phyloP scores from a whole-genome alignment of 1,284 basidiomycete species.

The Irpex sp. region DNA sequence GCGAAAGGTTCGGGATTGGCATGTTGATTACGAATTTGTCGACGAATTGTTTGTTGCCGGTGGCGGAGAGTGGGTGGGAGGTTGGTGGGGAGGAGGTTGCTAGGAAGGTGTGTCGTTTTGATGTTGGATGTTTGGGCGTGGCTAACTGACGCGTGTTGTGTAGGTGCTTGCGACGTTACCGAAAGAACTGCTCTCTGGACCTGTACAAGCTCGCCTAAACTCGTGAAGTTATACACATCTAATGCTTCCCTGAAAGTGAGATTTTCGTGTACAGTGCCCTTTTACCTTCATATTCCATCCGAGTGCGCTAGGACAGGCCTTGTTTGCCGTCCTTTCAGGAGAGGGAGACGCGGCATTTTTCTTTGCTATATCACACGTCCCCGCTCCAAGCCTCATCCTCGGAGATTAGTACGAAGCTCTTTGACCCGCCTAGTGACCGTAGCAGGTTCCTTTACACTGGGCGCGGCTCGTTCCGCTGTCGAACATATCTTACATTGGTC shows the following conservation, averaged over 20 bases:
- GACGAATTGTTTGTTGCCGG: constrained; percentile 57
- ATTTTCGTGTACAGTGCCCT: background rate
- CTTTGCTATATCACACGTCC: constrained; percentile 18
- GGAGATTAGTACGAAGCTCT: constrained; percentile 21
- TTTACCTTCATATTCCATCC: background rate
- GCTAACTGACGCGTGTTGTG: background rate
- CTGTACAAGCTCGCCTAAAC: background rate
- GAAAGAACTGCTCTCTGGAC: constrained; percentile 8
- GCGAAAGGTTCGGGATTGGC: constrained; percentile 57
- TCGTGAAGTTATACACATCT: background rate
- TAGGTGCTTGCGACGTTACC: background rate
- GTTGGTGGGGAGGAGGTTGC: constrained; percentile 77
- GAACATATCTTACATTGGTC: constrained; percentile 15
- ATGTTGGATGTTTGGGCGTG: background rate
- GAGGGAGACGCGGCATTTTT: constrained; percentile 13
- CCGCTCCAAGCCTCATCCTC: constrained; percentile 9
- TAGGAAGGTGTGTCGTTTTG: constrained; percentile 47
- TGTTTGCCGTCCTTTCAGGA: constrained; percentile 5
- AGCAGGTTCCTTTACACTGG: constrained; percentile 4
- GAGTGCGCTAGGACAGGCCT: background rate
- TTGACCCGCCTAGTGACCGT: constrained; percentile 19
- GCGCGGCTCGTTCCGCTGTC: constrained; percentile 28
- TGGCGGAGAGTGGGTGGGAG: constrained; percentile 82
- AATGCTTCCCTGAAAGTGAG: background rate
- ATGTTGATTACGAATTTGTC: constrained; percentile 58